A percentile compares a stretch with the other conserved stretches of the same genome.
phyloP scores from a whole-genome alignment of 2,329 filamentous ascomycete genomes.

The Fusarium gaditjirri region DNA sequence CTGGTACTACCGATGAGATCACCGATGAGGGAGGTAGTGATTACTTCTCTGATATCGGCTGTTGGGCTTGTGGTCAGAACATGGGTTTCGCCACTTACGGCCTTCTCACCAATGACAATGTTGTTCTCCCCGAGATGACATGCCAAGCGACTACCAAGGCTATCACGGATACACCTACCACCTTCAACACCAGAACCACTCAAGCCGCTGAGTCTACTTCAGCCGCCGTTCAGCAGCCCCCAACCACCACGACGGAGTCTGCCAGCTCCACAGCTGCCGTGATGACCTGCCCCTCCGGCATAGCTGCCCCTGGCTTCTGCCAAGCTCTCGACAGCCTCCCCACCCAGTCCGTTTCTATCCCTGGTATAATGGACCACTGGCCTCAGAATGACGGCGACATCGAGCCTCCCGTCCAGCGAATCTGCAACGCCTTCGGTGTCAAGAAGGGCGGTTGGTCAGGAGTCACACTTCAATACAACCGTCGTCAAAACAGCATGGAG shows the following conservation, averaged over 20 bases:
- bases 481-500: constrained; percentile 1
- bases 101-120: background rate
- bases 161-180: background rate
- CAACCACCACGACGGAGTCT: background rate
- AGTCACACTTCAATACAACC: background rate
- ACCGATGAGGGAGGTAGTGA: background rate
- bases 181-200: background rate
- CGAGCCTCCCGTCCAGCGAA: background rate
- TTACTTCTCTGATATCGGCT: constrained; percentile 5
- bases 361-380: constrained; percentile 3
- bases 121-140: background rate
- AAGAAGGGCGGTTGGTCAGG: constrained; percentile 11
- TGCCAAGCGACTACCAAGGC: background rate
- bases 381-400: background rate
- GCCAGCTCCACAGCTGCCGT: background rate
- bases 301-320: background rate
- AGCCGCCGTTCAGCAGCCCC: background rate
- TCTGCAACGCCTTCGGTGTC: constrained; percentile 7
- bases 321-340: background rate
- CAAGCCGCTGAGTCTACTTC: background rate
- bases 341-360: background rate
- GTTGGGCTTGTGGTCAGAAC: constrained; percentile 13
- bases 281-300: background rate
- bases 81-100: constrained; percentile 7
- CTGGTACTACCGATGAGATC: background rate